A percentile compares a stretch with the other conserved stretches of the same genome.
Conservation (phyloP, 139 green algal species). For the Raphidocelis subcapitata region DNA sequence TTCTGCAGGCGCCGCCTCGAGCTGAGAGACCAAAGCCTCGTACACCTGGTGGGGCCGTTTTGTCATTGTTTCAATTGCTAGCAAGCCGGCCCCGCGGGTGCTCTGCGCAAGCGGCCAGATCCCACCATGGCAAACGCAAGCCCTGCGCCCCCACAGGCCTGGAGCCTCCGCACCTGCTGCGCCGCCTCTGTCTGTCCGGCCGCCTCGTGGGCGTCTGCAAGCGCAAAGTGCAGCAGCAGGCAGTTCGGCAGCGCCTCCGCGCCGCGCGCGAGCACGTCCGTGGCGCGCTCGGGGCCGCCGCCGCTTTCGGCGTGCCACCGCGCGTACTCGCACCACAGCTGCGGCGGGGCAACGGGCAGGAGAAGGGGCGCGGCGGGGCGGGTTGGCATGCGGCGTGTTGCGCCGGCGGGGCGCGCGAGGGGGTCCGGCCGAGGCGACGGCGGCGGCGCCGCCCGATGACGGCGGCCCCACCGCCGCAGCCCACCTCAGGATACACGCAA, state of each 20-base stretch:
- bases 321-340: conserved; percentile 68
- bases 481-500: too few relatives aligned
- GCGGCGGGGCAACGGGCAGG: not conserved
- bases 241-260: conserved; percentile 59
- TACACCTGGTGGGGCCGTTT: conserved; percentile 37
- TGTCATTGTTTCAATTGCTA: too few relatives aligned
- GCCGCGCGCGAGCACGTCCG: conserved; percentile 25
- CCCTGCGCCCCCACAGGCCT: too few relatives aligned
- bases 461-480: too few relatives aligned
- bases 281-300: conserved; percentile 22
- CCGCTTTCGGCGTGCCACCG: conserved; percentile 50
- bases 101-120: too few relatives aligned
- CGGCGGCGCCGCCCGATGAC: too few relatives aligned
- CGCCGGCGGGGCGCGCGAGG: too few relatives aligned
- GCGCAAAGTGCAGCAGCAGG: conserved; percentile 74
- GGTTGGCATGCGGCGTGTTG: too few relatives aligned
- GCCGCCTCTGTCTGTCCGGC: conserved; percentile 50
- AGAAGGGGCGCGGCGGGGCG: too few relatives aligned
- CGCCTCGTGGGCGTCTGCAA: conserved; percentile 74
- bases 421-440: too few relatives aligned
- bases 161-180: conserved; percentile 49
- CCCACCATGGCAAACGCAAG: too few relatives aligned
- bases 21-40: conserved; percentile 27
- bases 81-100: too few relatives aligned
- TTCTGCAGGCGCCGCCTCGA: conserved; percentile 15